A percentile compares a stretch with the other conserved stretches of the same genome.
Evolutionary conservation across 495 filamentous ascomycete genomes (phyloP).

Genomic region (Bacidia gigantensis): DNA sequence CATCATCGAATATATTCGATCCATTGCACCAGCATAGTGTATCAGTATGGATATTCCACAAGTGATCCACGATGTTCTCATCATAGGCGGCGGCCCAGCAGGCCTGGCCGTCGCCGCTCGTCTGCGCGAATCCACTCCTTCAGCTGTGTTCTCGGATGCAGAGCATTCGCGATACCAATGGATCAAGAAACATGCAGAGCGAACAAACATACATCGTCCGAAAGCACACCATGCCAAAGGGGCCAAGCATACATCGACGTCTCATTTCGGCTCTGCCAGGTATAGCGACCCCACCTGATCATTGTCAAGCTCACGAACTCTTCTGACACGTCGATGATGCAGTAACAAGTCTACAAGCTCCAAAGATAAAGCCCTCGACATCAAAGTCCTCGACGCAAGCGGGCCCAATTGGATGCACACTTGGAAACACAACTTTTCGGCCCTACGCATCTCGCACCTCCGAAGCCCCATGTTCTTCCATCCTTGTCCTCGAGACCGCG

Average conservation of each 20-base stretch:
- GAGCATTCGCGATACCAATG: slow-evolving; percentile 53
- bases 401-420: slow-evolving; percentile 39
- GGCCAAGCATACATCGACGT: background rate
- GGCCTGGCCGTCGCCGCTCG: slow-evolving; percentile 47
- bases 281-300: background rate
- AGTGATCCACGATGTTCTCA: slow-evolving; percentile 45
- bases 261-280: background rate
- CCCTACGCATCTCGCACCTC: slow-evolving; percentile 43
- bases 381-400: slow-evolving; percentile 38
- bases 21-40: no score
- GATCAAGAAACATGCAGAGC: slow-evolving; percentile 40
- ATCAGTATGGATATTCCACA: no score
- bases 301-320: background rate
- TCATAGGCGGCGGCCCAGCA: slow-evolving; percentile 50
- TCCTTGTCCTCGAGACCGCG: slow-evolving; percentile 48
- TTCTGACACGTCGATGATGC: background rate
- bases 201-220: slow-evolving; percentile 25
- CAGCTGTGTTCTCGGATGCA: slow-evolving; percentile 51
- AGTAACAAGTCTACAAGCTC: background rate
- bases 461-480: slow-evolving; percentile 58
- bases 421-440: slow-evolving; percentile 43
- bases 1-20: no score
- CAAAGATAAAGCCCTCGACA: background rate
- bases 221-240: no score
- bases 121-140: slow-evolving; percentile 45